phyloP scores from a whole-genome alignment of 352 stramenopile species.

The Pythium plurisporium region DNA sequence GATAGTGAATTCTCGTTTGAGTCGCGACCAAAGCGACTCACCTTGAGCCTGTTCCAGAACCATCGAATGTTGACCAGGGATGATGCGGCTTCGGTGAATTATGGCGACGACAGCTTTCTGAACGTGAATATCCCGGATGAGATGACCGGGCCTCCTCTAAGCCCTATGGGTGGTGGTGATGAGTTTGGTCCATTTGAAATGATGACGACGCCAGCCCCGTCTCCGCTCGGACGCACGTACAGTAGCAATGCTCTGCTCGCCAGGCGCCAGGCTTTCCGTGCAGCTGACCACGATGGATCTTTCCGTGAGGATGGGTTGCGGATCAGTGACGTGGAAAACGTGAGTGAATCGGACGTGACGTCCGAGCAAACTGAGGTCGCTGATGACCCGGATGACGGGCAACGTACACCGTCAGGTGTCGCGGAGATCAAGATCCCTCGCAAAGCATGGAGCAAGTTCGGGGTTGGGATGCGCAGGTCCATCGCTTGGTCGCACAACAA shows the following conservation, averaged over 20 bases:
- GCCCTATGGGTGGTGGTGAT: conserved; percentile 46
- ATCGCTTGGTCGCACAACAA: conserved; percentile 80
- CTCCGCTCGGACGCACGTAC: conserved; percentile 26
- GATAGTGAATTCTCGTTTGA: conserved; percentile 70
- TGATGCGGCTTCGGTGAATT: conserved; percentile 41
- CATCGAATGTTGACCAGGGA: conserved; percentile 26
- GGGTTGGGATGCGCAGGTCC: conserved; percentile 55
- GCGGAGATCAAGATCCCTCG: conserved; percentile 82
- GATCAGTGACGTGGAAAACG: conserved; percentile 57
- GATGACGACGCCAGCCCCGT: conserved; percentile 51
- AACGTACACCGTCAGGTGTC: conserved; percentile 37
- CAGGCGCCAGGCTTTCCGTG: conserved; percentile 41
- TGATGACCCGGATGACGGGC: conserved; percentile 24
- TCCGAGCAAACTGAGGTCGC: conserved; percentile 53
- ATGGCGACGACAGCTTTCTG: conserved; percentile 57
- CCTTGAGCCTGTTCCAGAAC: conserved; percentile 67
- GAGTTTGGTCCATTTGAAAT: conserved; percentile 62
- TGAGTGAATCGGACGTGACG: conserved; percentile 66
- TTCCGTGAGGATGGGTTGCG: conserved; percentile 37
- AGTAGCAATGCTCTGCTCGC: conserved; percentile 24
- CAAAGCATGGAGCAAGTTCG: conserved; percentile 76
- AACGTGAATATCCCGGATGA: conserved; percentile 27
- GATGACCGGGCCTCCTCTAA: conserved; percentile 26
- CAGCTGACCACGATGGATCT: conserved; percentile 40
- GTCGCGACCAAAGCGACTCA: conserved; percentile 60